phyloP scores from a whole-genome alignment of 768 basidiomycete species.

The Fomitopsis serialis region DNA sequence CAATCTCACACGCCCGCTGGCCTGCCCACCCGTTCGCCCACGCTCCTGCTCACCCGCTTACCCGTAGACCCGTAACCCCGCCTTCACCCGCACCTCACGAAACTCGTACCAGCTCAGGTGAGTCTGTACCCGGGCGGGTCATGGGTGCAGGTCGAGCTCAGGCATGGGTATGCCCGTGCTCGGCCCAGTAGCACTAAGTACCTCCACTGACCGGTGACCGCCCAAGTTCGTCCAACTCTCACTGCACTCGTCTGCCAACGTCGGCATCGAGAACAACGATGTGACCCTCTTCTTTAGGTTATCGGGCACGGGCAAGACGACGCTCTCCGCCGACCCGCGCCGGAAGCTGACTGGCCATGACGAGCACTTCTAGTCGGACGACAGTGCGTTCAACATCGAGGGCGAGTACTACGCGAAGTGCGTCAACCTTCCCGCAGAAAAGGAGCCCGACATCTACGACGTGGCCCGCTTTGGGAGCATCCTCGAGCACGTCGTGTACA shows the following conservation, averaged over 20 bases:
- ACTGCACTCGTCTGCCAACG: constrained; percentile 96
- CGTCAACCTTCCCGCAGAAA: constrained; percentile 93
- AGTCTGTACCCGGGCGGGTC: too few relatives aligned
- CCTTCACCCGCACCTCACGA: too few relatives aligned
- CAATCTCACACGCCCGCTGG: too few relatives aligned
- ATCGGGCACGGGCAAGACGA: constrained; percentile 97
- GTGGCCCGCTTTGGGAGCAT: constrained; percentile 95
- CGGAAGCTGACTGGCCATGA: constrained; percentile 97
- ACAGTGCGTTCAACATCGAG: constrained; percentile 99
- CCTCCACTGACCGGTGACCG: too few relatives aligned
- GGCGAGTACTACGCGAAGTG: constrained; percentile 99
- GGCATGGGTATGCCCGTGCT: too few relatives aligned
- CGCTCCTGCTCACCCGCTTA: too few relatives aligned
- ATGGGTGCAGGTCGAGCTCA: too few relatives aligned
- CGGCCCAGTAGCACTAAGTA: too few relatives aligned
- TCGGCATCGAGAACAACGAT: constrained; percentile 82
- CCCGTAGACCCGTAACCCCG: too few relatives aligned
- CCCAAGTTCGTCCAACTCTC: constrained; percentile 98
- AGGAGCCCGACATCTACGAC: constrained; percentile 96
- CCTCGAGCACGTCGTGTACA: constrained; percentile 98
- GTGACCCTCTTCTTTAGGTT: constrained; percentile 99
- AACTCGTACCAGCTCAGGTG: too few relatives aligned
- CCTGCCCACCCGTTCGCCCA: too few relatives aligned
- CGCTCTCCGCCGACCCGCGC: constrained; percentile 92
- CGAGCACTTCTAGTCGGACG: constrained; percentile 99